Evolutionary conservation across 2,329 filamentous ascomycete genomes (phyloP).

Genomic region (Bipolaris bicolor): DNA sequence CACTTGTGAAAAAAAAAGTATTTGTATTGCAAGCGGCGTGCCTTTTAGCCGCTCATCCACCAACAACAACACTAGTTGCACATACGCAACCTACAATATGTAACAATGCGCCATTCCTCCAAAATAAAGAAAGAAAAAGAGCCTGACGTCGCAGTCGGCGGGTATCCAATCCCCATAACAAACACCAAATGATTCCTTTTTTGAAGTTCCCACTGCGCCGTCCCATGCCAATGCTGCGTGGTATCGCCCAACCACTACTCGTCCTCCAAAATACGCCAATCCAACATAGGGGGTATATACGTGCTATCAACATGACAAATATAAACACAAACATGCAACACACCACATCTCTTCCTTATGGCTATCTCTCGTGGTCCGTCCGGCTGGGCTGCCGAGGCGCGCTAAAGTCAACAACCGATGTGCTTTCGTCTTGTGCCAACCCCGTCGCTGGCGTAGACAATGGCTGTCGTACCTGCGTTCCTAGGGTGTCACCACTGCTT

Average conservation of each 20-base stretch:
- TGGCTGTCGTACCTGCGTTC: slow-evolving; percentile 21
- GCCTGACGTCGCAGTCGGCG: slow-evolving; percentile 32
- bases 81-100: background rate
- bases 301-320: slow-evolving; percentile 28
- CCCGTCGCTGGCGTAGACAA: background rate
- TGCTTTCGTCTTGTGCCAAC: slow-evolving; percentile 7
- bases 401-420: slow-evolving; percentile 12
- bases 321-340: slow-evolving; percentile 29
- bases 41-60: slow-evolving; percentile 1
- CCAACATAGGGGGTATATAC: slow-evolving; percentile 32
- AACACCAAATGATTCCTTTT: slow-evolving; percentile 19
- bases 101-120: slow-evolving; percentile 10
- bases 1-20: background rate
- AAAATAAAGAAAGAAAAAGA: slow-evolving; percentile 16
- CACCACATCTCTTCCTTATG: slow-evolving; percentile 1
- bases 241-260: slow-evolving; percentile 18
- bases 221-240: slow-evolving; percentile 36
- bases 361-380: slow-evolving; percentile 43
- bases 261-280: slow-evolving; percentile 29
- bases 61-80: background rate
- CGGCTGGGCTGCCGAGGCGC: slow-evolving; percentile 18
- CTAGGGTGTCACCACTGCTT: slow-evolving; percentile 16
- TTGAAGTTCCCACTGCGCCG: slow-evolving; percentile 31
- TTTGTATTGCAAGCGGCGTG: background rate
- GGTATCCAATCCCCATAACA: slow-evolving; percentile 36